Base-by-base conservation (phyloP, 306 rosid genomes). In the Cicer yamashitae region DNA sequence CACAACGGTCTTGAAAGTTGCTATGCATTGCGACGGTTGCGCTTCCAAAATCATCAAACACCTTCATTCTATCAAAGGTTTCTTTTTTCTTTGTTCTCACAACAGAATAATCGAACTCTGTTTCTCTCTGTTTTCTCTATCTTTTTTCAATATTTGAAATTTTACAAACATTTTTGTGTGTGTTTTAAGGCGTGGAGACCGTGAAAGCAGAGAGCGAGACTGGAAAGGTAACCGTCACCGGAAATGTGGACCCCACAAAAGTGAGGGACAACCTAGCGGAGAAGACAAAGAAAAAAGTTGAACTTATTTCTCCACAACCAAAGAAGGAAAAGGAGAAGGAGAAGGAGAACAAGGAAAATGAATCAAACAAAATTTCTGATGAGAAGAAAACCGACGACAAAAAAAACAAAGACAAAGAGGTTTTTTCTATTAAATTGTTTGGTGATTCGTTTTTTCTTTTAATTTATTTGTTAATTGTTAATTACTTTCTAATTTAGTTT, bases 21-120 rank as follows among this genome's bases (percentile, higher is more conserved):
- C 84, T 62, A 82, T 92, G 84, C 96, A 90, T 54, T 94, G 99
- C 37, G 93, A 86, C 0, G 99, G 96, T 44, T 94, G 99, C 54
- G 87, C 87, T 22, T 44, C 86, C 59, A 90, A 83, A 74, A 90
- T 88, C 83, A 54, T 8, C 54, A 75, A 65, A 37, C 18, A 48
- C 52, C 87, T 88, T 54, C 82, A 57, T 20, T 13, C 58, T 30
- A 20, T 81, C 77, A 73, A 70, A 83, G 80, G 99, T 96, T 82
- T 6, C 0, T 44, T 76, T 1, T 30, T 3, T 30, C 3, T 30
- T 30, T 30, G 34, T 30, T 30, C 34, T 30, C 34, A 30, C 34
- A 30, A 30, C 5, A 30, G 5, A 30, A 30, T 30, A 0, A 30
- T 30, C 5, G 5, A 30, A 30, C 34, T 30, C 34, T 30, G 34